Evolutionary conservation across 371 early-diverging fungal genomes (phyloP), one percentile per base, ranked within the genome.

Genomic region (Syncephalastrum monosporum): DNA sequence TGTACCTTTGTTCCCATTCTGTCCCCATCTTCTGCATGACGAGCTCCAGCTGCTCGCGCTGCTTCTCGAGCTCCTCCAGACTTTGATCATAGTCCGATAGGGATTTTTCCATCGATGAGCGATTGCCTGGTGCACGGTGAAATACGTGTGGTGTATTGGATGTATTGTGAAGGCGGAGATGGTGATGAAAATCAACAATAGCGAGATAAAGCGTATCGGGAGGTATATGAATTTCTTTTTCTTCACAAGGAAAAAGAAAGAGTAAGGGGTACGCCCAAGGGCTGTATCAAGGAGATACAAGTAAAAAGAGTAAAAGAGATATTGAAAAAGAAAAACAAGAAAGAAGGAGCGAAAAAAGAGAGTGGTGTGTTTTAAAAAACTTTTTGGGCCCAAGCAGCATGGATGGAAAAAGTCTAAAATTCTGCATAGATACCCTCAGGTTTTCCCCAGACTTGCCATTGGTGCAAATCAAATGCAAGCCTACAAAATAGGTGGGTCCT

Each of bases 1-100:
- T 17, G 50, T 67, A 78, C 79, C 79, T 78, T 68, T 69, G 69
- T 65, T 73, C 74, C 79, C 79, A 78, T 63, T 78, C 79, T 60
- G 75, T 59, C 13, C 75, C 79, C 79, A 78, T 78, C 46, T 56
- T 64, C 44, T 75, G 60, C 75, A 75, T 72, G 38, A 78, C 71
- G 12, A 59, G 54, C 41, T 78, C 68, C 14, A 78, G 60, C n/a
- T 72, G 60, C 59, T 75, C 69, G 21, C 65, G 59, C 53, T 78
- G 75, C 42, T 64, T 56, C 48, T 78, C 75, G 47, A 78, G 51
- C 21, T 73, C 75, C 50, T 73, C 68, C 44, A 78, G 58, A 46
- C 71, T 73, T 57, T 73, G 68, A 49, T 78, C 79, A 69, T 78
- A 78, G 44, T 78, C 75, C 16, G 53, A 58, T 25, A 78, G 62